Evolutionary conservation across 495 filamentous ascomycete genomes (phyloP).

Genomic region (Penicillium egyptiacum): DNA sequence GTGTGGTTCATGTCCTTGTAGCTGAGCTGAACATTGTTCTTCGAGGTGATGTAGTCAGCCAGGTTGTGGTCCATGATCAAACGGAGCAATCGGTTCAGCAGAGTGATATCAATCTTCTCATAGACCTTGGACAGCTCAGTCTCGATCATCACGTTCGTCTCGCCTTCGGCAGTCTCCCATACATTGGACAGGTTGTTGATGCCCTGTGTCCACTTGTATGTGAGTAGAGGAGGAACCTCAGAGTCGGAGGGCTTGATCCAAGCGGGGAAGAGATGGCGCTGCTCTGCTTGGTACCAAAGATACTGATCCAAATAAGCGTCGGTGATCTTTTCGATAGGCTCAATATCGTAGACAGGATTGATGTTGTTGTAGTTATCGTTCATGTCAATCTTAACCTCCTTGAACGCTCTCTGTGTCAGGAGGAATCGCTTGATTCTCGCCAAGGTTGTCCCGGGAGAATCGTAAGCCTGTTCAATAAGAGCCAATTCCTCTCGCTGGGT

Average conservation of each 20-base stretch:
- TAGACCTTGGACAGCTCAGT: slow-evolving; percentile 98
- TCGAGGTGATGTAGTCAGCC: slow-evolving; percentile 98
- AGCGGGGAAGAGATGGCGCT: slow-evolving; percentile 94
- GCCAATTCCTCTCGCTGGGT: slow-evolving; percentile 97
- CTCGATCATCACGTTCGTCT: slow-evolving; percentile 99
- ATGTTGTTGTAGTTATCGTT: slow-evolving; percentile 99
- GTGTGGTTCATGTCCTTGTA: slow-evolving; percentile 99
- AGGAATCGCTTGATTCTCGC: slow-evolving; percentile 98
- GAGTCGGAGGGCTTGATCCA: slow-evolving; percentile 99
- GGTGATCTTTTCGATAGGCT: slow-evolving; percentile 99
- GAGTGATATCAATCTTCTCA: slow-evolving; percentile 97
- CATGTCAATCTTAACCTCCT: slow-evolving; percentile 99
- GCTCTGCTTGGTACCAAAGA: slow-evolving; percentile 98
- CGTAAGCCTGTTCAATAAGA: slow-evolving; percentile 97
- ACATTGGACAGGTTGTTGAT: slow-evolving; percentile 99
- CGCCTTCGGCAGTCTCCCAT: slow-evolving; percentile 92
- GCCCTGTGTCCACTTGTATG: slow-evolving; percentile 99
- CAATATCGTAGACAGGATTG: slow-evolving; percentile 98
- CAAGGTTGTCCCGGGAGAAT: slow-evolving; percentile 93
- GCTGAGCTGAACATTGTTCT: slow-evolving; percentile 98
- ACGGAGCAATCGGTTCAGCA: slow-evolving; percentile 88
- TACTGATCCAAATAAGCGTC: slow-evolving; percentile 99
- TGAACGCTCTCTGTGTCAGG: slow-evolving; percentile 95
- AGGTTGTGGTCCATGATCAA: slow-evolving; percentile 99
- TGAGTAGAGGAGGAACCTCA: slow-evolving; percentile 93